A percentile compares a stretch with the other conserved stretches of the same genome.
Evolutionary conservation across 2,329 filamentous ascomycete genomes (phyloP).

Genomic region (Penicillium sp.): DNA sequence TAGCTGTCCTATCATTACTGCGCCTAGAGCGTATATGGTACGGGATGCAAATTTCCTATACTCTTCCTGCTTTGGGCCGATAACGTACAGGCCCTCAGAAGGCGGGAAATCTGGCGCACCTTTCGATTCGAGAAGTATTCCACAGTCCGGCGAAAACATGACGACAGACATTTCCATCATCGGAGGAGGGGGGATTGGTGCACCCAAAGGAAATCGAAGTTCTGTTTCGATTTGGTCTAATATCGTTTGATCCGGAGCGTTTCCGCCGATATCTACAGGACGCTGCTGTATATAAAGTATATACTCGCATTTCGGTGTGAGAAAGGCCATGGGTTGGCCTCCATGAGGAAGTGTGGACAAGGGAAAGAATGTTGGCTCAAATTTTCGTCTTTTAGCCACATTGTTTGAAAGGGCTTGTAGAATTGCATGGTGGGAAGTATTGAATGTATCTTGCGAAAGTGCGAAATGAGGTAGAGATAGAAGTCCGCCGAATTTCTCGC

Average conservation of each 20-base stretch:
- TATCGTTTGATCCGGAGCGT: conserved; percentile 28
- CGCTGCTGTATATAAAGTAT: conserved; percentile 74
- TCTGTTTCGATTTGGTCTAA: conserved; percentile 56
- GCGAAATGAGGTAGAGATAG: conserved; percentile 84
- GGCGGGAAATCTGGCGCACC: conserved; percentile 53
- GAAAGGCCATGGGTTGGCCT: conserved; percentile 43
- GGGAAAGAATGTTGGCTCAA: conserved; percentile 57
- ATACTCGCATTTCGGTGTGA: conserved; percentile 79
- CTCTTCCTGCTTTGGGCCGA: conserved; percentile 56
- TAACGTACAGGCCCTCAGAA: conserved; percentile 50
- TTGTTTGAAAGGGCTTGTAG: conserved; percentile 67
- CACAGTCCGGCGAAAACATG: conserved; percentile 63
- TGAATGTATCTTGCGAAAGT: conserved; percentile 53
- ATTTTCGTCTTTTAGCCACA: conserved; percentile 61
- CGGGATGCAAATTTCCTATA: conserved; percentile 50
- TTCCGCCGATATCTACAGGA: conserved; percentile 31
- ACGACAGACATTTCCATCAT: conserved; percentile 57
- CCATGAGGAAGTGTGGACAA: conserved; percentile 70
- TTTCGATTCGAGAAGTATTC: conserved; percentile 61
- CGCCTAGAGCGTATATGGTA: conserved; percentile 51
- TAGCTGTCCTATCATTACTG: conserved; percentile 51
- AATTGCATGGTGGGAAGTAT: conserved; percentile 60
- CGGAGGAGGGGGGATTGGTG: conserved; percentile 49
- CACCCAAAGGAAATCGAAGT: conserved; percentile 56
- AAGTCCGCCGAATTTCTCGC: conserved; percentile 89